Conservation (phyloP, 176 grass and related monocot genomes). For the Aegilops bicornis region DNA sequence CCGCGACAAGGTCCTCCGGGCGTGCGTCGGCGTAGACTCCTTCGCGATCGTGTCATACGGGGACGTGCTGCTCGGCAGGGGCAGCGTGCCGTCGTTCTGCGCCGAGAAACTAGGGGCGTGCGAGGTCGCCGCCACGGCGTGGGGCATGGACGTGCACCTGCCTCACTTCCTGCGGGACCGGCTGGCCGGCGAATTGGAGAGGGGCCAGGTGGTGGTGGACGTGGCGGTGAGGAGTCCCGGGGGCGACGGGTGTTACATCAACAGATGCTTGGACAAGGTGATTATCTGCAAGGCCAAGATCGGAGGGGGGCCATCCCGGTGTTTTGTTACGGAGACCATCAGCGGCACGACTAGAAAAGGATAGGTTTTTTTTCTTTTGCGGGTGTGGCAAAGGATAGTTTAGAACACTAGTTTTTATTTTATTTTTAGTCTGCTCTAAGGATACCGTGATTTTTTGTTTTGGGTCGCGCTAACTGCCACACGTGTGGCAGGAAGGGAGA, state of each 20-base stretch:
- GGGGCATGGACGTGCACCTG: background rate
- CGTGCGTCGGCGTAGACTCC: background rate
- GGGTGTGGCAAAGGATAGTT: too few relatives aligned
- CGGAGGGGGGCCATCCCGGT: background rate
- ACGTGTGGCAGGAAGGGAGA: too few relatives aligned
- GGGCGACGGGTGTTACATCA: background rate
- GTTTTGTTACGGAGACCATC: background rate
- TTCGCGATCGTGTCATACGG: background rate
- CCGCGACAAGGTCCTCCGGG: background rate
- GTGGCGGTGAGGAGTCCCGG: background rate
- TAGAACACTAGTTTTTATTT: too few relatives aligned
- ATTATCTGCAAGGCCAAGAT: background rate
- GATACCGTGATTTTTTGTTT: too few relatives aligned
- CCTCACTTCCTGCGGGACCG: slow-evolving; percentile 15
- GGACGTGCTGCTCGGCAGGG: slow-evolving; percentile 20
- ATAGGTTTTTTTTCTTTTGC: background rate
- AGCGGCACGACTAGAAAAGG: background rate
- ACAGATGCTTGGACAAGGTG: background rate
- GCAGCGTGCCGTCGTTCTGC: background rate
- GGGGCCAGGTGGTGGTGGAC: slow-evolving; percentile 18
- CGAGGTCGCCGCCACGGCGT: background rate
- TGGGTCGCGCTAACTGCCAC: too few relatives aligned
- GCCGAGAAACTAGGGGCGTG: background rate
- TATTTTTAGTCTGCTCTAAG: too few relatives aligned
- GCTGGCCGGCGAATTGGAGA: background rate